These are phyloP conservation scores for Saccharomyces hybrid DNA, from an alignment of 1,139 yeast genomes.

Conservation along the genomic window DNA sequence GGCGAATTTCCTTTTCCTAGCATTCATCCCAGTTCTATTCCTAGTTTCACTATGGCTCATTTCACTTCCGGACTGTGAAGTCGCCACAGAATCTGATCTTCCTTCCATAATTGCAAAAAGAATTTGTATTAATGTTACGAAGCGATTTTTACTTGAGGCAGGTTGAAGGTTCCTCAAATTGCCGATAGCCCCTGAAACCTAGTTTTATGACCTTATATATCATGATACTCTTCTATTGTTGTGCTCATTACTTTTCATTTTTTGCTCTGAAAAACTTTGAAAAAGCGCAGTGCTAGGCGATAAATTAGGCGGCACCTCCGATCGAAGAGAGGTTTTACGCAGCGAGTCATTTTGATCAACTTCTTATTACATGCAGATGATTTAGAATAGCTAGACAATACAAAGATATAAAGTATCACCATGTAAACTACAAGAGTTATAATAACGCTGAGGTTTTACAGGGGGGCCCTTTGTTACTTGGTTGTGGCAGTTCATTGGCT, in stretches of 20 bases:
- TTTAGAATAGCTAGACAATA: background rate
- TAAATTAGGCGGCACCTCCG: background rate
- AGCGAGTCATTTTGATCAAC: background rate
- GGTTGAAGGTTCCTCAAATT: background rate
- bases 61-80: background rate
- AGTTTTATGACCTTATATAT: background rate
- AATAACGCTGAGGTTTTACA: background rate
- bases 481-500: background rate
- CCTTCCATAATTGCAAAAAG: background rate
- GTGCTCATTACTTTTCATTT: background rate
- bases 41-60: background rate
- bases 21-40: background rate
- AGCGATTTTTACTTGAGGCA: background rate
- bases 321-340: background rate
- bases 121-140: background rate
- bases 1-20: conserved; percentile 55
- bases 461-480: background rate
- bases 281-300: background rate
- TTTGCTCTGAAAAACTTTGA: background rate
- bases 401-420: background rate
- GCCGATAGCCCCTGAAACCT: background rate
- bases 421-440: background rate
- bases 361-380: background rate
- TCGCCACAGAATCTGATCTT: background rate
- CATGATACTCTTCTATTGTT: background rate